Evolutionary conservation across 1,139 yeast genomes (phyloP).

Genomic region (Wickerhamomyces sp.): DNA sequence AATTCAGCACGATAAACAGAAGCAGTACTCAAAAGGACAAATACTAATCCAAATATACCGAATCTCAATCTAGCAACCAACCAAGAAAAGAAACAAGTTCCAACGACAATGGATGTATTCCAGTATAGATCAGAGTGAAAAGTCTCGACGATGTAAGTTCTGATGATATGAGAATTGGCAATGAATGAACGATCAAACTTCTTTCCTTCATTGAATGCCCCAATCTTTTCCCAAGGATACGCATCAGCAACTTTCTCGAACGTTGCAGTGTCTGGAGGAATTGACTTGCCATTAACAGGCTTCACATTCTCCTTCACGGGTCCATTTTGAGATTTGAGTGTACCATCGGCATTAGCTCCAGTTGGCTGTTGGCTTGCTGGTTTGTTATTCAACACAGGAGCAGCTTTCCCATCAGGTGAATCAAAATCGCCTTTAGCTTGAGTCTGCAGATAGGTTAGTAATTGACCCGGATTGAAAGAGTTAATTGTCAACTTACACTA

Average conservation of each 20-base stretch:
- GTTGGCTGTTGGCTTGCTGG: conserved; percentile 5
- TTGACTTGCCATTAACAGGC: conserved; percentile 13
- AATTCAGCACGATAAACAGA: conserved; percentile 68
- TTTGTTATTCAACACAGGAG: conserved; percentile 21
- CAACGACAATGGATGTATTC: conserved; percentile 58
- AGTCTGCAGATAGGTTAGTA: neutral
- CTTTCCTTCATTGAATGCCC: conserved; percentile 32
- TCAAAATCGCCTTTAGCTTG: conserved; percentile 2
- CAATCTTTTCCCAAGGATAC: conserved; percentile 40
- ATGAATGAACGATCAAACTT: conserved; percentile 20
- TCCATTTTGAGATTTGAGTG: neutral
- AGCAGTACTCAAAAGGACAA: conserved; percentile 55
- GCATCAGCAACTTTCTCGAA: conserved; percentile 2
- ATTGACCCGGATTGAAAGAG: neutral
- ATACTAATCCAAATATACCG: conserved; percentile 50
- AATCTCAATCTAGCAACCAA: conserved; percentile 48
- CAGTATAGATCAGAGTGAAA: conserved; percentile 70
- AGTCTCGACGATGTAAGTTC: conserved; percentile 60
- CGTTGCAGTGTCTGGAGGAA: conserved; percentile 2
- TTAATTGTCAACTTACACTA: neutral
- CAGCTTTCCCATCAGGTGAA: conserved; percentile 19
- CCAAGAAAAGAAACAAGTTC: conserved; percentile 74
- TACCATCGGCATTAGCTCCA: neutral
- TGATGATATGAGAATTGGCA: conserved; percentile 33
- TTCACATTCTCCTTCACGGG: neutral